Base-by-base conservation (phyloP, 2,329 filamentous ascomycete genomes). In the Malbranchea cinnamomea region DNA sequence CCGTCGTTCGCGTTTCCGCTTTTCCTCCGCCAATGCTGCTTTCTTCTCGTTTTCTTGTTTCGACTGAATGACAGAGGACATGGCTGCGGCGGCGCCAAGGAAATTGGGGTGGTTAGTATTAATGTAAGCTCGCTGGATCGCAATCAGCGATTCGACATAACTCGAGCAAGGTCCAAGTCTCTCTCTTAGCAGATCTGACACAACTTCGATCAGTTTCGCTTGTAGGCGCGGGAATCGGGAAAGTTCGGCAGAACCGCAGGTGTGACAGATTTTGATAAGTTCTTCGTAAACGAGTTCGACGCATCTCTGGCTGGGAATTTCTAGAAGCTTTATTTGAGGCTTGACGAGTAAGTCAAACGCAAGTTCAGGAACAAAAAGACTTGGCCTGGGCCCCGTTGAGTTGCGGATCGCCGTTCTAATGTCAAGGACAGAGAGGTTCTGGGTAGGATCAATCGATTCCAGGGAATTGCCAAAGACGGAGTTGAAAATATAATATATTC, bases 21-120 rank as follows among this genome's bases (percentile, higher is more conserved):
- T 74, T 55, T 95, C 85, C 44, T 92, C 84, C 34, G 81, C 78
- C 11, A 82, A 64, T 23, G 80, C 57, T 22, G 67, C 71, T 53
- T 83, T 85, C 54, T 83, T 78, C 56, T 98, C 87, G 43, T 84
- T 78, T 42, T 98, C 89, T 52, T 95, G 84, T 59, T 89, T 93
- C 50, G 79, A 87, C 49, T 74, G 81, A 37, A 98, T 91, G 26
- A 98, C 87, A 27, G 89, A 84, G 42, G 83, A 87, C 89, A 98
- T 98, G 38, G 89, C 89, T 20, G 85, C 87, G 13, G 89, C 87
- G 10, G 89, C 89, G 25, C 89, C 89, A 10, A 95, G 71, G 62
- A 98, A 98, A 57, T 98, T 98, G 28, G 89, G 89, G 52, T 98
- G 89, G 49, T 98, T 98, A 23, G 89, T 98, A 62, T 98, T 98